A percentile compares a stretch with the other conserved stretches of the same genome.
These are phyloP conservation scores for Leishmania arabica DNA, from an alignment of 208 protist species.

Conservation along the genomic window DNA sequence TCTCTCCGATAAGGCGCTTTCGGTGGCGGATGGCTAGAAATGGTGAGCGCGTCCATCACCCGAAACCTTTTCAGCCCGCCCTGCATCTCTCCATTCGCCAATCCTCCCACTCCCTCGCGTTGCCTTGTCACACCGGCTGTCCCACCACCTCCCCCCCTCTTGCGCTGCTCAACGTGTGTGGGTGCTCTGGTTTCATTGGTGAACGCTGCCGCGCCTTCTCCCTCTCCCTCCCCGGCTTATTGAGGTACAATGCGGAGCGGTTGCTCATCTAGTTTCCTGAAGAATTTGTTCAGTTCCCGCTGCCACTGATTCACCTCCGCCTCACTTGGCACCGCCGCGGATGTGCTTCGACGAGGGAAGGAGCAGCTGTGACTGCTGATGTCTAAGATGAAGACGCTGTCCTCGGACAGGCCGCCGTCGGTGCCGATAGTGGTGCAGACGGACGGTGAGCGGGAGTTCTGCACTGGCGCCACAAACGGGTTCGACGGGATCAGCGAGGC, in stretches of 20 bases:
- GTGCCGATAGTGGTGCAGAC: constrained; percentile 40
- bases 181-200: background rate
- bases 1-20: background rate
- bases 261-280: constrained; percentile 40
- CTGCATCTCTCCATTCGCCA: background rate
- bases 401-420: constrained; percentile 43
- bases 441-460: constrained; percentile 35
- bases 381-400: constrained; percentile 44
- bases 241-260: constrained; percentile 35
- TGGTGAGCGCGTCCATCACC: background rate
- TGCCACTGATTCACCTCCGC: constrained; percentile 44
- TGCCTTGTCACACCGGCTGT: background rate
- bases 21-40: background rate
- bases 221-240: background rate
- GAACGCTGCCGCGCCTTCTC: background rate
- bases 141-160: background rate
- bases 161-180: background rate
- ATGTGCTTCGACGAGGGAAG: constrained; percentile 9
- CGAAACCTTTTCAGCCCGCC: background rate
- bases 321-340: constrained; percentile 25
- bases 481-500: constrained; percentile 27
- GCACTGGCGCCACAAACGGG: constrained; percentile 30
- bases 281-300: constrained; percentile 47
- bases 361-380: constrained; percentile 27
- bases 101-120: background rate